Percentiles rank a stretch among this genome's conserved stretches.
These are phyloP conservation scores for Chalciporus sp. DNA, from an alignment of 1,284 basidiomycete genomes.

Conservation along the genomic window DNA sequence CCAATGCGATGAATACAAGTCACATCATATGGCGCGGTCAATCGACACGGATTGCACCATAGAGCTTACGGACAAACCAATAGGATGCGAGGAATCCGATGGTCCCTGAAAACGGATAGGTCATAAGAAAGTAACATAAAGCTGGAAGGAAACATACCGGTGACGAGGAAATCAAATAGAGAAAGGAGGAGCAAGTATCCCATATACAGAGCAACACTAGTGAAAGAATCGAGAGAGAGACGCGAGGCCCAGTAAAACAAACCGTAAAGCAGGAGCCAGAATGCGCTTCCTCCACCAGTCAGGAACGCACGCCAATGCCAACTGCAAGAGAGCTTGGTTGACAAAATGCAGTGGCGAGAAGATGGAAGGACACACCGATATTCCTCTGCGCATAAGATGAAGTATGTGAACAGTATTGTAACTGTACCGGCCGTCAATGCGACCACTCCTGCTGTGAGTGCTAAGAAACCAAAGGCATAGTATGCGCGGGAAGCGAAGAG, in stretches of 20 bases:
- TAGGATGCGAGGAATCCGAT: constrained; percentile 89
- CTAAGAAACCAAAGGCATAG: constrained; percentile 95
- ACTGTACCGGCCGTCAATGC: constrained; percentile 89
- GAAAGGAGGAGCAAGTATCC: constrained; percentile 89
- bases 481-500: constrained; percentile 94
- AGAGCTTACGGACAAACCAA: constrained; percentile 82
- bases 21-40: constrained; percentile 33
- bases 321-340: constrained; percentile 39
- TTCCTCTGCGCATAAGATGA: constrained; percentile 93
- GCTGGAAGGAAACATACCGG: constrained; percentile 52
- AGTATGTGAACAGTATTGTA: constrained; percentile 90
- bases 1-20: constrained; percentile 19
- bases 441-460: constrained; percentile 86
- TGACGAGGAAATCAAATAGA: constrained; percentile 86
- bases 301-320: constrained; percentile 98
- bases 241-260: constrained; percentile 86
- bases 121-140: constrained; percentile 5
- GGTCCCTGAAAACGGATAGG: constrained; percentile 50
- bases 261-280: constrained; percentile 78
- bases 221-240: constrained; percentile 81
- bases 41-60: constrained; percentile 78
- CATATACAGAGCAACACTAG: constrained; percentile 86
- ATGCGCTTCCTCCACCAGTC: constrained; percentile 90
- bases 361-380: constrained; percentile 62
- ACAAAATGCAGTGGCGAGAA: neutral